Base-by-base conservation (phyloP, 495 filamentous ascomycete species). In the Tuber magnatum region DNA sequence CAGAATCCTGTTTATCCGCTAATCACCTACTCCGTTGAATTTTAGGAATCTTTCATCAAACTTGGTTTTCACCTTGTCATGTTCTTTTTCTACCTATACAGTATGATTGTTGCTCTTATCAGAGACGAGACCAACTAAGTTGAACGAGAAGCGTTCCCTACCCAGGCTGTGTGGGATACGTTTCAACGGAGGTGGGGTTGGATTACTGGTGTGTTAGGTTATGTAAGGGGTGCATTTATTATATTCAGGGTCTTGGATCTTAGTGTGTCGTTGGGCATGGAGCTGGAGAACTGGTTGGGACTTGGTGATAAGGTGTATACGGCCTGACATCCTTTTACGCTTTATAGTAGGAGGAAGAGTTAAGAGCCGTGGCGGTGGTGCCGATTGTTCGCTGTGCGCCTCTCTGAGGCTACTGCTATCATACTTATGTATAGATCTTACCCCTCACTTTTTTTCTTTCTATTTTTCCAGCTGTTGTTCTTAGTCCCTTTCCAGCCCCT, bases 71-170 rank as follows among this genome's bases (percentile, higher is more conserved):
- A 98, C 84, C 90, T 99, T 56, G 84, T 98, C 86, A 96, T 99
- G 92, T 99, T 99, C 89, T 99, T 99, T 89, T 99, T 97, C 90
- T 99, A 99, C 86, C 90, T 99, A 40, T 99, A 98, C 90, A 94
- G 89, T 86, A 99, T 99, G 96, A 99, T 99, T 75, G 95, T 97
- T 72, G 94, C 94, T 75, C 87, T 98, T 73, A 99, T 99, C 87
- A 90, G 91, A 81, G 96, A 99, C 84, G 95, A 99, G 85, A 89
- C 92, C 69, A 87, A 94, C 85, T 97, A 89, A 87, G 77, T 76
- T 46, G 40, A 28, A n/a, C 14, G 56, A 65, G 56, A 65, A 65
- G 28, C 32, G 32, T n/a, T 65, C 28, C 51, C 28, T 35, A 18
- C 56, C 35, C 56, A 7, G 28, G 16, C 28, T 65, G 14, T 65